These are phyloP conservation scores for Crassisporium funariophilum DNA, from an alignment of 768 basidiomycete genomes.

Conservation along the genomic window DNA sequence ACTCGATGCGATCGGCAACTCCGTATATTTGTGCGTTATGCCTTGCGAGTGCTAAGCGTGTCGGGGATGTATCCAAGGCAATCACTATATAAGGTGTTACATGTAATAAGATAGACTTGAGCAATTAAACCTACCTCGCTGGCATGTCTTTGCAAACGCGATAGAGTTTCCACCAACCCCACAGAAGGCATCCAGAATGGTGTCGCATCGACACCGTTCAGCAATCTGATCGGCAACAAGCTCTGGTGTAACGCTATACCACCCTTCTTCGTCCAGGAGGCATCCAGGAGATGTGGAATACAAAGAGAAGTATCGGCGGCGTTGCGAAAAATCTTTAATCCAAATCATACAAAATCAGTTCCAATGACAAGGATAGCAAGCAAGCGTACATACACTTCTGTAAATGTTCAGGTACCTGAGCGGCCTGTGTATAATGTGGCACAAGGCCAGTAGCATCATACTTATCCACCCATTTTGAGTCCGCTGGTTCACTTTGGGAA, in stretches of 20 bases:
- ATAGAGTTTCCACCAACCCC: slow-evolving; percentile 98
- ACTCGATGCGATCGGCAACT: slow-evolving; percentile 93
- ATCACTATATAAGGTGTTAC: slow-evolving; percentile 63
- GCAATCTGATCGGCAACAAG: slow-evolving; percentile 92
- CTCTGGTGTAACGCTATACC: slow-evolving; percentile 97
- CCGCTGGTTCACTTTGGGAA: slow-evolving; percentile 21
- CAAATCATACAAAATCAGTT: slow-evolving; percentile 3
- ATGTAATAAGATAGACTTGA: neutral
- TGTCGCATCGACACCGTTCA: slow-evolving; percentile 83
- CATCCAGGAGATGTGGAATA: slow-evolving; percentile 74
- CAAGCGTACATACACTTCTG: slow-evolving; percentile 70
- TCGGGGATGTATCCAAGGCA: slow-evolving; percentile 84
- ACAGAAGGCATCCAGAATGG: slow-evolving; percentile 92
- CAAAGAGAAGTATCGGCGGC: slow-evolving; percentile 77
- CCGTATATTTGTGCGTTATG: slow-evolving; percentile 96
- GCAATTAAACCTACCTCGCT: slow-evolving; percentile 65
- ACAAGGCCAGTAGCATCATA: slow-evolving; percentile 78
- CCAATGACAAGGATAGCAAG: neutral
- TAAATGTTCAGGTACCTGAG: slow-evolving; percentile 76
- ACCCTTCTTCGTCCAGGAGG: slow-evolving; percentile 92
- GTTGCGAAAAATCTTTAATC: slow-evolving; percentile 78
- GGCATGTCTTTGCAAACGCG: slow-evolving; percentile 95
- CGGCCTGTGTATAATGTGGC: slow-evolving; percentile 61
- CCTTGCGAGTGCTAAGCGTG: slow-evolving; percentile 84
- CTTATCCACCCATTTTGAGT: slow-evolving; percentile 35